Conservation (phyloP, 441 rosid species). For the Rhodomyrtus psidioides region DNA sequence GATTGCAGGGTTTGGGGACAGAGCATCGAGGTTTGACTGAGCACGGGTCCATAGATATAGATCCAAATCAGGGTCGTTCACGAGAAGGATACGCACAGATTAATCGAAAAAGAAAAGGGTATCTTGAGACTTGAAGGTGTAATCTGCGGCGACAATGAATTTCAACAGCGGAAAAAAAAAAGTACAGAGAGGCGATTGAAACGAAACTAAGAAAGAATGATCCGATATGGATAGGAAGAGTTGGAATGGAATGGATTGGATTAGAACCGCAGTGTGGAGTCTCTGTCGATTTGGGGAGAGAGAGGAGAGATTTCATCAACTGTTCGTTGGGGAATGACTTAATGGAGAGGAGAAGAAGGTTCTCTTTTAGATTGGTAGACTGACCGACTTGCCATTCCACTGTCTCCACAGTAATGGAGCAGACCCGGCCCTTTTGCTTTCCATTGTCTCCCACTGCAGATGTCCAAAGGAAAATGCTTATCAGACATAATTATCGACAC, state of each 20-base stretch:
- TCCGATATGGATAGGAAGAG: background rate
- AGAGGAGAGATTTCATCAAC: background rate
- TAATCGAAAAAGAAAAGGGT: background rate
- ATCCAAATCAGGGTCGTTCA: constrained; percentile 5
- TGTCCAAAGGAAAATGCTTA: background rate
- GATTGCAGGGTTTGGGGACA: constrained; percentile 60
- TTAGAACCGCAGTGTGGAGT: background rate
- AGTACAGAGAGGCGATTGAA: background rate
- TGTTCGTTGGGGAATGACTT: constrained; percentile 9
- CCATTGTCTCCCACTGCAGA: background rate
- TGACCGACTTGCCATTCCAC: background rate
- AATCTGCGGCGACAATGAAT: background rate
- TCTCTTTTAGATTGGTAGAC: background rate
- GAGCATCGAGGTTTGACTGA: constrained; percentile 33
- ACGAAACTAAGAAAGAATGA: background rate
- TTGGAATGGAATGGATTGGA: background rate
- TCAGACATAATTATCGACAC: too few species aligned
- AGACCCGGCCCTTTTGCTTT: background rate
- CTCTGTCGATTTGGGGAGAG: constrained; percentile 6
- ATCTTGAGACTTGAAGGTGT: background rate
- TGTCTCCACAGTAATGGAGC: too few species aligned
- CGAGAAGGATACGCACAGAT: background rate
- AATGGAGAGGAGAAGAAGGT: background rate
- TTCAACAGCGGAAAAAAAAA: background rate
- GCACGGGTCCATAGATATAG: constrained; percentile 29